Base-by-base conservation (phyloP, 106 monocot species). In the Allium cepa region DNA sequence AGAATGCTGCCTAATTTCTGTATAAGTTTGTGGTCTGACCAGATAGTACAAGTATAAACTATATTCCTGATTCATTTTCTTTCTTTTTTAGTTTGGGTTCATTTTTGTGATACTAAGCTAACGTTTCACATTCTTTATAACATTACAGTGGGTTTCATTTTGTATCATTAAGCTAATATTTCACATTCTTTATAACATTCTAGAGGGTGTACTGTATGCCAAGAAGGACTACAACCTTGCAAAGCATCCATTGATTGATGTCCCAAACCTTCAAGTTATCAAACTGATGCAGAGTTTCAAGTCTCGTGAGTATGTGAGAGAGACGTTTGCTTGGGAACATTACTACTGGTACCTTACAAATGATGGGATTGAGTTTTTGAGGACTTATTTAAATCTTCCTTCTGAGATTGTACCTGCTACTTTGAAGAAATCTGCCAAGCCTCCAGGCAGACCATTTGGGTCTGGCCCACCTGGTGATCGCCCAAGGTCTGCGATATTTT, bases 241-340 rank as follows among this genome's bases (percentile, higher is more conserved):
- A 62, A 82, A 81, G 76, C 81, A 85, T 68, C 81, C 78, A 46
- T 26, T 66, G 17, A 69, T 85, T 55, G 79, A 82, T 48, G 82
- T 86, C 56, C 79, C 86, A 3, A 82, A 86, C 67, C 70, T 86
- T 61, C 79, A 86, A 62, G 82, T 86, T 36, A 82, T 79, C 62
- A 86, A 86, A 72, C 22, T 82, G 45, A 86, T 86, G 85, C 81
- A 86, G 75, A 81, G 85, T 66, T 86, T 86, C 79, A 81, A 82
- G 28, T 86, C 82, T 1, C 65, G 53, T 62, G 82, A 81, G 75
- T 82, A 72, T 49, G 85, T 85, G 28, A 74, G 72, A 49, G 85
- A 81, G 65, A 85, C 85, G 17, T 85, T 85, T 36, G 81, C 78
- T 0, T 85, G 85, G 85, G 78, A 78, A 81, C 75, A 81, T 53